These are phyloP conservation scores for Pouteria glomerata DNA, from an alignment of 148 eudicot genomes.

Conservation along the genomic window DNA sequence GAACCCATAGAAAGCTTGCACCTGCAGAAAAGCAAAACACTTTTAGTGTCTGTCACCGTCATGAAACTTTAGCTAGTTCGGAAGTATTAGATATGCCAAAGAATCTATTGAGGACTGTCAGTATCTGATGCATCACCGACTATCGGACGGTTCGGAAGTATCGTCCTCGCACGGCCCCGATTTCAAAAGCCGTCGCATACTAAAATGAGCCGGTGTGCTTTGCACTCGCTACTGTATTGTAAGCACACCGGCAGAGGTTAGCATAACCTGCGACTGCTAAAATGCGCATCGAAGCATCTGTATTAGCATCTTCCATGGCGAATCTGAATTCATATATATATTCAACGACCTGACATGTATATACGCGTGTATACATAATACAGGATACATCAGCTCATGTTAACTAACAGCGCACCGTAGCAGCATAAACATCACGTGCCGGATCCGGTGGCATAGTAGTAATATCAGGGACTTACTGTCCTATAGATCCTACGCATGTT, in stretches of 20 bases:
- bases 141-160: not conserved
- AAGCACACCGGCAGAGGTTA: not conserved
- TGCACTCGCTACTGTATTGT: not conserved
- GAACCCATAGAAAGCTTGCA: slow-evolving; percentile 61
- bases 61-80: not conserved
- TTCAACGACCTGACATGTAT: no score
- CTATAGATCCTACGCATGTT: not conserved
- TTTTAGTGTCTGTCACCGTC: not conserved
- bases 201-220: not conserved
- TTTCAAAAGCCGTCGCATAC: not conserved
- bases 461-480: not conserved
- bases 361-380: no score
- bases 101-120: not conserved
- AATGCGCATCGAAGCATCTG: not conserved
- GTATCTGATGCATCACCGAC: slow-evolving; percentile 13
- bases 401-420: no score
- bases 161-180: not conserved
- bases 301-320: not conserved
- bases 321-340: not conserved
- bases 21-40: slow-evolving; percentile 33
- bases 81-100: not conserved
- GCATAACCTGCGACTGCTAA: no score
- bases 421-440: no score
- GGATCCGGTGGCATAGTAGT: no score
- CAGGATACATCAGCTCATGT: no score